Evolutionary conservation across 768 basidiomycete species (phyloP).

Genomic region (Galerina marginata): DNA sequence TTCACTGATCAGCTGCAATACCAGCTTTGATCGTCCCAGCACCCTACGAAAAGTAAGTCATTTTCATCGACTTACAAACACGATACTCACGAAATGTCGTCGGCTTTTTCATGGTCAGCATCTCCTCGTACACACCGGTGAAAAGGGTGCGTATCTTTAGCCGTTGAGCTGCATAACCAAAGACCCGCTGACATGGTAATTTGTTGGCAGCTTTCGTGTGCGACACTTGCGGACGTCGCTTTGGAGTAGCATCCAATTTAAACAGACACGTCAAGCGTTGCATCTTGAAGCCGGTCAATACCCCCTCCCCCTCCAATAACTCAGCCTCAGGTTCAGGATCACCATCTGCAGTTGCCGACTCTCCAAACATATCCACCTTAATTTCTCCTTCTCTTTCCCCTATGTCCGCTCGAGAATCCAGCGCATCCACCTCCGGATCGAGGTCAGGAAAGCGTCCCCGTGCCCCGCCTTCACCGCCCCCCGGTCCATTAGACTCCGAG

Average conservation of each 20-base stretch:
- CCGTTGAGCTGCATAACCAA: conserved; percentile 4
- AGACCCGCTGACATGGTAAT: conserved; percentile 2
- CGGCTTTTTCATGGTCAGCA: conserved; percentile 50
- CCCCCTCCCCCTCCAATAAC: conserved; percentile 38
- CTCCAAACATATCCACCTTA: conserved; percentile 15
- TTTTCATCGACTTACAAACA: conserved; percentile 10
- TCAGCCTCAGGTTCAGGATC: conserved; percentile 35
- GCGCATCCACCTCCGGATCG: conserved; percentile 3
- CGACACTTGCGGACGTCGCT: conserved; percentile 80
- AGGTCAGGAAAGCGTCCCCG: conserved; percentile 16
- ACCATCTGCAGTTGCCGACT: conserved; percentile 26
- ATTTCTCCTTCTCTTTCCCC: conserved; percentile 11
- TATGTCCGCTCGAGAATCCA: conserved; percentile 17
- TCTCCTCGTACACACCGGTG: conserved; percentile 83
- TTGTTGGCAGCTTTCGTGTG: conserved; percentile 72
- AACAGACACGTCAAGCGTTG: conserved; percentile 79
- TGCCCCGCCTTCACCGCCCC: conserved; percentile 4
- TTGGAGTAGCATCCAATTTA: conserved; percentile 81
- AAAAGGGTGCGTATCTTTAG: conserved; percentile 62
- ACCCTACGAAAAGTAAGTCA: conserved; percentile 74
- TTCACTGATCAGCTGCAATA: conserved; percentile 2
- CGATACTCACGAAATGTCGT: conserved; percentile 21
- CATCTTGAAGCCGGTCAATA: conserved; percentile 65
- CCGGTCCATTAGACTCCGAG: conserved; percentile 10
- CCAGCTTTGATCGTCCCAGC: conserved; percentile 64